Conservation (phyloP, 75 land plant species). For the Picea glauca region DNA sequence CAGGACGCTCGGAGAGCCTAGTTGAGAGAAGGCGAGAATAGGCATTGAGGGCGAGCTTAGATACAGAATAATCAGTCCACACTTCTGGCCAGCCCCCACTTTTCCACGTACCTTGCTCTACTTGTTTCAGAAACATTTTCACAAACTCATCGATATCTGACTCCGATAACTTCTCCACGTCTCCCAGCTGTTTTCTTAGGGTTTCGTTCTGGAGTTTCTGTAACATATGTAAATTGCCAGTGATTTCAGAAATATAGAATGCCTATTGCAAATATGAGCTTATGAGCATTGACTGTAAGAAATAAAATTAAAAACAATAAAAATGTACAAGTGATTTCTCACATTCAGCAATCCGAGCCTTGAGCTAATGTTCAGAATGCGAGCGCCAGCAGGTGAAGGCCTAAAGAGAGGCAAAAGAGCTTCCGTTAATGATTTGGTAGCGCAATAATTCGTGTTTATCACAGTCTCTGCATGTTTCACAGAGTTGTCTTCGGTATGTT, state of each 20-base stretch:
- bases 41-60: conserved; percentile 85
- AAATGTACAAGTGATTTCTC: conserved; percentile 5
- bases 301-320: neutral
- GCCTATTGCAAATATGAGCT: no score
- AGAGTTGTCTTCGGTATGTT: conserved; percentile 29
- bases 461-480: conserved; percentile 50
- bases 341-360: conserved; percentile 59
- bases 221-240: neutral
- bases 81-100: conserved; percentile 65
- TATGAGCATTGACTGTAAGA: no score
- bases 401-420: conserved; percentile 66
- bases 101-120: conserved; percentile 47
- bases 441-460: conserved; percentile 60
- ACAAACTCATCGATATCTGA: conserved; percentile 53
- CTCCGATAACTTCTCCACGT: conserved; percentile 37
- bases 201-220: conserved; percentile 58
- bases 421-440: conserved; percentile 49
- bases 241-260: no score
- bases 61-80: conserved; percentile 64
- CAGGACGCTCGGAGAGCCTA: no score
- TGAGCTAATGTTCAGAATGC: conserved; percentile 74
- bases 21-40: conserved; percentile 57
- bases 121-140: conserved; percentile 40
- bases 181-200: conserved; percentile 27
- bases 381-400: conserved; percentile 19